These are phyloP conservation scores for Pythium brachiatum DNA, from an alignment of 352 stramenopile species.

Conservation along the genomic window DNA sequence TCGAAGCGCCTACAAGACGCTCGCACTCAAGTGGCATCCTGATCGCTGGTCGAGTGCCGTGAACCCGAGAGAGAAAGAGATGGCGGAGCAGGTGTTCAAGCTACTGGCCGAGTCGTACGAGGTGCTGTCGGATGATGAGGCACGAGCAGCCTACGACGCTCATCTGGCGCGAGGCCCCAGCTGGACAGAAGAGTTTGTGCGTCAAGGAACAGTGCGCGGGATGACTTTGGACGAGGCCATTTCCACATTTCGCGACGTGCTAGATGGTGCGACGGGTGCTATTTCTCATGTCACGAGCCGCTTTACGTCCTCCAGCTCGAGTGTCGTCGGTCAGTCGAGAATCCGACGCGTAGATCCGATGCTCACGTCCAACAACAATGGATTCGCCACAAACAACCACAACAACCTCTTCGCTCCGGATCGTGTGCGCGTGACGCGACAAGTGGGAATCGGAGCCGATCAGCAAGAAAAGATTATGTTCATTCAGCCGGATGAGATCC, in stretches of 20 bases:
- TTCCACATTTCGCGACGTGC: slow-evolving; percentile 69
- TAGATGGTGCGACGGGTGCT: slow-evolving; percentile 56
- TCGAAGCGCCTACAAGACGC: slow-evolving; percentile 64
- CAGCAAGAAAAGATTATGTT: slow-evolving; percentile 72
- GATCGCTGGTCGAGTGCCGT: slow-evolving; percentile 64
- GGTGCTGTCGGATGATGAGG: slow-evolving; percentile 62
- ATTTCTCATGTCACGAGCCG: slow-evolving; percentile 59
- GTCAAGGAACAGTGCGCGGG: slow-evolving; percentile 71
- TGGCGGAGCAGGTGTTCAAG: slow-evolving; percentile 81
- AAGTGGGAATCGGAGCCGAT: slow-evolving; percentile 53
- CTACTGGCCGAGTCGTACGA: slow-evolving; percentile 83
- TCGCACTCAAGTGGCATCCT: slow-evolving; percentile 86
- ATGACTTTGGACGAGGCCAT: slow-evolving; percentile 87
- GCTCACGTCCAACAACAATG: slow-evolving; percentile 27
- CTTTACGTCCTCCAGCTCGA: slow-evolving; percentile 69
- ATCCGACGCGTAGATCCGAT: slow-evolving; percentile 36
- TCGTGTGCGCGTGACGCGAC: slow-evolving; percentile 65
- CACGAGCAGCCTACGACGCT: slow-evolving; percentile 61
- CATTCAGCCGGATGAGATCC: slow-evolving; percentile 72
- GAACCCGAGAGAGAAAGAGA: slow-evolving; percentile 53
- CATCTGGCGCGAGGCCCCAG: slow-evolving; percentile 48
- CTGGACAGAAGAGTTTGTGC: slow-evolving; percentile 73
- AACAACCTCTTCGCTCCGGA: slow-evolving; percentile 78
- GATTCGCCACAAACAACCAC: slow-evolving; percentile 74
- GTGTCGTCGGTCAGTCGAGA: slow-evolving; percentile 48